Evolutionary conservation across 2,329 filamentous ascomycete genomes (phyloP).

Genomic region (Aspergillus melleus): DNA sequence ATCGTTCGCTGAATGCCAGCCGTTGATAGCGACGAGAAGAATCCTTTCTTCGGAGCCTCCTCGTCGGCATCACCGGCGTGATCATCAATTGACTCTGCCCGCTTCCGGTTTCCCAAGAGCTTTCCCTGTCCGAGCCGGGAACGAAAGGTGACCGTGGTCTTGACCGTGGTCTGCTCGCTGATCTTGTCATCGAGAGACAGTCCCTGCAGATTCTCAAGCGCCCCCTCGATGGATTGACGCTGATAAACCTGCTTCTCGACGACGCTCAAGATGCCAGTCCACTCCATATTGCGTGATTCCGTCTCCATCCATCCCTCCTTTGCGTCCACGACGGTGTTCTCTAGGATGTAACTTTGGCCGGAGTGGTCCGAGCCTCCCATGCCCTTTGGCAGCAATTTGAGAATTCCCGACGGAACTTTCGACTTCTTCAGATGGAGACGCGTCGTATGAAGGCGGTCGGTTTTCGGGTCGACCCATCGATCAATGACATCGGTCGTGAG

Average conservation of each 20-base stretch:
- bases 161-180: constrained; percentile 55
- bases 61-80: constrained; percentile 49
- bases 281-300: constrained; percentile 64
- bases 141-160: constrained; percentile 61
- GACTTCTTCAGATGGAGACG: constrained; percentile 64
- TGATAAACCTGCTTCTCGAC: constrained; percentile 61
- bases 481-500: constrained; percentile 66
- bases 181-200: constrained; percentile 39
- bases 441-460: constrained; percentile 60
- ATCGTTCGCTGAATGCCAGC: constrained; percentile 63
- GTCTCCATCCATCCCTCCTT: constrained; percentile 67
- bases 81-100: constrained; percentile 34
- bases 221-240: constrained; percentile 40
- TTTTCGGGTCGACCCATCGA: constrained; percentile 60
- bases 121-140: constrained; percentile 61
- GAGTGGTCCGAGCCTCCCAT: constrained; percentile 59
- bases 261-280: constrained; percentile 64
- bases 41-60: constrained; percentile 54
- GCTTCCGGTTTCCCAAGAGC: constrained; percentile 44
- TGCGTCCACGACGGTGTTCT: constrained; percentile 62
- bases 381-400: constrained; percentile 61
- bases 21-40: constrained; percentile 61
- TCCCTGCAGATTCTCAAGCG: constrained; percentile 23
- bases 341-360: constrained; percentile 63
- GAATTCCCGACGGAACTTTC: constrained; percentile 60